Percentiles rank a stretch among this genome's conserved stretches.
Conservation (phyloP, 2,329 filamentous ascomycete species). For the Sordariomycetes sp. region DNA sequence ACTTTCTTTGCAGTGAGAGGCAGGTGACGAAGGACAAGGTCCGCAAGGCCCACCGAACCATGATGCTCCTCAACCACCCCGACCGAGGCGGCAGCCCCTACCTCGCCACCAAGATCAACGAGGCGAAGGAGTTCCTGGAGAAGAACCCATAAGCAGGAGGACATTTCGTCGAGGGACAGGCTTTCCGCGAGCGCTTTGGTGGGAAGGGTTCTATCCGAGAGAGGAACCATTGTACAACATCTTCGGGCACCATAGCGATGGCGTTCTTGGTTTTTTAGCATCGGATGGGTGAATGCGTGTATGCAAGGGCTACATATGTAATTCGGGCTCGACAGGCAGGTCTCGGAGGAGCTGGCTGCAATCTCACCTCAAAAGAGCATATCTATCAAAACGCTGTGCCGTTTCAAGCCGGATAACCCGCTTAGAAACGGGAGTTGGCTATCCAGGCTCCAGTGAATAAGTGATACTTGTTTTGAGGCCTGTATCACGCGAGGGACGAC, state of each 20-base stretch:
- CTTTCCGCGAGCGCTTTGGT: neutral
- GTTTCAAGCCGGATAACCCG: neutral
- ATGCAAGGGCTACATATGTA: neutral
- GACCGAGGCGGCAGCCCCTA: constrained; percentile 96
- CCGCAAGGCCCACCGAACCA: constrained; percentile 85
- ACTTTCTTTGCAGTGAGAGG: constrained; percentile 54
- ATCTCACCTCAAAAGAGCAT: neutral
- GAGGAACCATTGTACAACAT: constrained; percentile 21
- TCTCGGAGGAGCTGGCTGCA: neutral
- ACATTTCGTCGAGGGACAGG: neutral
- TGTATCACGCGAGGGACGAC: no score
- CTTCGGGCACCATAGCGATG: constrained; percentile 28
- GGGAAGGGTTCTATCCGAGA: constrained; percentile 6
- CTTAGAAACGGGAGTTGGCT: neutral
- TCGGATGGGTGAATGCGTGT: constrained; percentile 1
- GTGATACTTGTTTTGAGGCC: no score
- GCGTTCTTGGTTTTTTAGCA: constrained; percentile 27
- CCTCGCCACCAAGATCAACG: constrained; percentile 94
- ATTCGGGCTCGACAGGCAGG: neutral
- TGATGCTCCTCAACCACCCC: constrained; percentile 97
- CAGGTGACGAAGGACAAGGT: constrained; percentile 84
- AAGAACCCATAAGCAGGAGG: constrained; percentile 39
- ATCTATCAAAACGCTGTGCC: neutral
- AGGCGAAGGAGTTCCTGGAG: constrained; percentile 93
- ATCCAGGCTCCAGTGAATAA: neutral